A percentile compares a stretch with the other conserved stretches of the same genome.
Conservation (phyloP, 176 grass and related monocot genomes). For the Aegilops longissima region DNA sequence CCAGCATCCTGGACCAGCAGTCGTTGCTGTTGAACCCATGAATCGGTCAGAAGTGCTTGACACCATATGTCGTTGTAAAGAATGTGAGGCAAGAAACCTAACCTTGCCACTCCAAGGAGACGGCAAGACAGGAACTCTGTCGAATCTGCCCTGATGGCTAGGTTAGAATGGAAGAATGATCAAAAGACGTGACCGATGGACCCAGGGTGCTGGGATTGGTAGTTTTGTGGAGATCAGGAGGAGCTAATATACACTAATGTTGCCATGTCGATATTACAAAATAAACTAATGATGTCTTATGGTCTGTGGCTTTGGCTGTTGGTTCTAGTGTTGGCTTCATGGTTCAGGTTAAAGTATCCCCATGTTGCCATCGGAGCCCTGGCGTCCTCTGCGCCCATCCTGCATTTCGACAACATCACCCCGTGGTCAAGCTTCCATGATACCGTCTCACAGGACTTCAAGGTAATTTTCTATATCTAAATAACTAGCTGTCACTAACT, state of each 20-base stretch:
- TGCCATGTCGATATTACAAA: not conserved
- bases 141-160: no score
- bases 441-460: conserved; percentile 68
- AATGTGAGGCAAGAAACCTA: no score
- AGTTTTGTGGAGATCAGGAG: not conserved
- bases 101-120: no score
- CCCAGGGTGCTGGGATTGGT: no score
- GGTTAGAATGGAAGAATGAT: no score
- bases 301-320: not conserved
- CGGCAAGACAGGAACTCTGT: no score
- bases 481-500: not conserved
- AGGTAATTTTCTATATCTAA: conserved; percentile 39
- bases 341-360: conserved; percentile 98
- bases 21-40: no score
- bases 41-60: no score
- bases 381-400: conserved; percentile 82
- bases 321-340: conserved; percentile 72
- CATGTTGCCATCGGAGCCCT: conserved; percentile 83
- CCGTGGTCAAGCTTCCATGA: conserved; percentile 83
- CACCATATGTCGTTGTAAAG: no score
- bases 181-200: no score
- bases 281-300: not conserved
- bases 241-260: not conserved
- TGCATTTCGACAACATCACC: conserved; percentile 78
- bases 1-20: no score